phyloP scores from a whole-genome alignment of 768 basidiomycete genomes.

The Podaxis pistillaris region DNA sequence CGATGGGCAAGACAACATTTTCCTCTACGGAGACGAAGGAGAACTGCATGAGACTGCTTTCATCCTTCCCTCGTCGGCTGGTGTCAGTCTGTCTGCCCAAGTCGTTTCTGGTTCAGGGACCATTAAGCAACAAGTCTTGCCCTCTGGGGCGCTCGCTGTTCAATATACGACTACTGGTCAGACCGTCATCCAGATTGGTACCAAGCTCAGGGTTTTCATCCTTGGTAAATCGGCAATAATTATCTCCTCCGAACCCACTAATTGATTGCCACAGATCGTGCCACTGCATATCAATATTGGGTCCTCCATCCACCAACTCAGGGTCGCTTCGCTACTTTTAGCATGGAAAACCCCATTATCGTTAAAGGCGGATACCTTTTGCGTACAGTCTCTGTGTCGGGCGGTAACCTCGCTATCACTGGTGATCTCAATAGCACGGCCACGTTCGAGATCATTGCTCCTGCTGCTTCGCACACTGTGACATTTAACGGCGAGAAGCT shows the following conservation, averaged over 20 bases:
- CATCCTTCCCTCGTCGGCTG: conserved; percentile 25
- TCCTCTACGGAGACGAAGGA: conserved; percentile 46
- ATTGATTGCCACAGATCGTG: conserved; percentile 33
- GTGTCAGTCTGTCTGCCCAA: conserved; percentile 25
- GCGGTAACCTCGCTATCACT: conserved; percentile 36
- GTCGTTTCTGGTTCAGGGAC: conserved; percentile 34
- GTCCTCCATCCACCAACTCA: conserved; percentile 40
- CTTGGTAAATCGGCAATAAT: conserved; percentile 30
- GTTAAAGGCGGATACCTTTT: conserved; percentile 50
- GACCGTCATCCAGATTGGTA: conserved; percentile 44
- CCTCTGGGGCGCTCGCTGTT: conserved; percentile 34
- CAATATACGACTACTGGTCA: conserved; percentile 48
- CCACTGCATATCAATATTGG: conserved; percentile 52
- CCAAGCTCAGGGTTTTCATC: conserved; percentile 38
- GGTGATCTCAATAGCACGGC: conserved; percentile 45
- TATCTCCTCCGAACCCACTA: neutral
- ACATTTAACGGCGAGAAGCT: conserved; percentile 43
- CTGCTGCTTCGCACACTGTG: conserved; percentile 32
- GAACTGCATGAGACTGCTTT: conserved; percentile 52
- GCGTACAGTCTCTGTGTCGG: conserved; percentile 35
- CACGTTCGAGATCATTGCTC: conserved; percentile 47
- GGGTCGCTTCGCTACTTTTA: conserved; percentile 35
- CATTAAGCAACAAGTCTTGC: conserved; percentile 34
- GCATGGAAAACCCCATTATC: conserved; percentile 41
- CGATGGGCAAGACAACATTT: conserved; percentile 44